Evolutionary conservation across 2,329 filamentous ascomycete species (phyloP), one percentile per base, ranked within the genome.

Genomic region (Exophiala mesophila): DNA sequence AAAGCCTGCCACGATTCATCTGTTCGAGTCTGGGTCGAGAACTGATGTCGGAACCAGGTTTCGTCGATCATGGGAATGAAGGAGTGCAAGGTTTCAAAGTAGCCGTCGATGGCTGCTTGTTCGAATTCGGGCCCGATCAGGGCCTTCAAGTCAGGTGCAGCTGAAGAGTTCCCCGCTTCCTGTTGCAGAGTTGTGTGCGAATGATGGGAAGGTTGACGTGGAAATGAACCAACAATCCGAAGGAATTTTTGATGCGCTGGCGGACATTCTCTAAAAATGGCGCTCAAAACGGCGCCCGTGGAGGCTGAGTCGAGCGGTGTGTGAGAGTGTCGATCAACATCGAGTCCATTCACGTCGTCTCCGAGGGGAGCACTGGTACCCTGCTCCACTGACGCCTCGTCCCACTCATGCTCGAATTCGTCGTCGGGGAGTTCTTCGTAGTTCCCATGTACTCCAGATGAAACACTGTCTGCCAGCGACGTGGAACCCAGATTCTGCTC

Each of bases 1-100:
- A 88, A 64, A 5, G 80, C 80, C 15, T 85, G 69, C 83, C 83
- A 88, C 12, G 81, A 74, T 1, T 76, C 70, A 58, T 87, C 82
- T 45, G 71, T 78, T n/a, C 82, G 70, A 49, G 77, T 74, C 10
- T 76, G 76, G 43, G 74, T 72, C 5, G 78, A 64, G 52, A 81
- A 83, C 39, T 77, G 76, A 8, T 76, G 76, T 47, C 80, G 77
- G 59, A 87, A 86, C 8, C 76, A 72, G 13, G 74, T 74, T 59
- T 87, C 83, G 52, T 88, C 82, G 2, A 88, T 69, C 73, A 87
- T 80, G 0, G 83, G 83, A 3, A 82, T 74, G 52, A 86, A 82
- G 1, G 80, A 75, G 47, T 87, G 83, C 18, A 84, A 74, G 17
- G 80, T 74, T 50, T 82, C 80, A 58, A 87, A 87, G 60, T 86